phyloP scores from a whole-genome alignment of 441 rosid species.

The Macaranga tanarius region DNA sequence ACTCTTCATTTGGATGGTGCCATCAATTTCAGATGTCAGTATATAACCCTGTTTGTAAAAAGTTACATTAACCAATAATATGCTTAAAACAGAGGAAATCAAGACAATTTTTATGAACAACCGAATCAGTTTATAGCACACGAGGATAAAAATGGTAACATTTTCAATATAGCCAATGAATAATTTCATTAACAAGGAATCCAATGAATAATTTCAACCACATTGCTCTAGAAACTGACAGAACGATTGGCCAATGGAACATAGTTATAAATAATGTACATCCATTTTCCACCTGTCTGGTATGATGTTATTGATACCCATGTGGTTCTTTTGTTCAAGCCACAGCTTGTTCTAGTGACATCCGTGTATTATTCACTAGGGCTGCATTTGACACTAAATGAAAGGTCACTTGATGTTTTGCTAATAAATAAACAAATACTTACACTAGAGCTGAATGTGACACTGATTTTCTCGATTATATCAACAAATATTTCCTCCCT shows the following conservation, averaged over 20 bases:
- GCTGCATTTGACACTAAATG: background rate
- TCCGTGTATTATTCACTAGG: background rate
- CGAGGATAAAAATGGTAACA: no score
- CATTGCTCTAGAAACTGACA: background rate
- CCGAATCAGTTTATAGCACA: background rate
- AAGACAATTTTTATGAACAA: background rate
- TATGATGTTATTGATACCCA: background rate
- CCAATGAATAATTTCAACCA: background rate
- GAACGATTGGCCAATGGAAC: background rate
- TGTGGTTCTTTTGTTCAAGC: background rate
- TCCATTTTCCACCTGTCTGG: background rate
- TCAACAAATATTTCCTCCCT: constrained; percentile 98
- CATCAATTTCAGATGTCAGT: constrained; percentile 95
- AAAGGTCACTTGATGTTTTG: background rate
- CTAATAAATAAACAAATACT: constrained; percentile 31
- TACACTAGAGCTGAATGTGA: constrained; percentile 97
- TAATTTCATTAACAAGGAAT: background rate
- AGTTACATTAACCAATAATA: background rate
- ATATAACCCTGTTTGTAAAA: constrained; percentile 73
- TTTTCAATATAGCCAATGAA: background rate
- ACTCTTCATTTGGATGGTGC: constrained; percentile 99
- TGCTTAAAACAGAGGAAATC: background rate
- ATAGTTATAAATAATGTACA: background rate
- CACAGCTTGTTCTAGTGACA: background rate
- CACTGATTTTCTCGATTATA: constrained; percentile 94